A percentile compares a stretch with the other conserved stretches of the same genome.
Evolutionary conservation across 352 stramenopile genomes (phyloP).

Genomic region (Phytophthora constricta): DNA sequence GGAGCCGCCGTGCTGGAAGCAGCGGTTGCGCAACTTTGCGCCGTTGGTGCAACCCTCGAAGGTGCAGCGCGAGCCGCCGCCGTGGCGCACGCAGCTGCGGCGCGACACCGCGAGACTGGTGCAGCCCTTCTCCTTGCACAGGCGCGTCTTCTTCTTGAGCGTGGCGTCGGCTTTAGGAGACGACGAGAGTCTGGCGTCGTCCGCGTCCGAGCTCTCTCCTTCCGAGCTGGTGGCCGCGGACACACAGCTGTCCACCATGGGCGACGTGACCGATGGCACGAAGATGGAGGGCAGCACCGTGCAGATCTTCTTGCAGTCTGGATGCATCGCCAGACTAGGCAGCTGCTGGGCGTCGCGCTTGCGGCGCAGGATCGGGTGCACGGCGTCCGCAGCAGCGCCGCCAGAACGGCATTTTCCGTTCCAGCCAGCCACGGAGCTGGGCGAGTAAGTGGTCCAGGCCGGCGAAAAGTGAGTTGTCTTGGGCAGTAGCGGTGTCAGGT

Average conservation of each 20-base stretch:
- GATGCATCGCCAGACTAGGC: background rate
- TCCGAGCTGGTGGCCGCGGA: constrained; percentile 34
- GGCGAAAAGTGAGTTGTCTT: constrained; percentile 18
- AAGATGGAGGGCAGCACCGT: constrained; percentile 33
- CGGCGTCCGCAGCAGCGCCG: constrained; percentile 17
- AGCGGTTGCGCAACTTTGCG: constrained; percentile 76
- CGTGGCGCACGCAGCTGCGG: constrained; percentile 62
- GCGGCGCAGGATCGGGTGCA: constrained; percentile 8
- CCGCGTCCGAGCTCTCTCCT: constrained; percentile 40
- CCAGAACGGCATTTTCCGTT: constrained; percentile 29
- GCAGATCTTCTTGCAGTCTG: constrained; percentile 22
- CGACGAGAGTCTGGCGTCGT: constrained; percentile 33
- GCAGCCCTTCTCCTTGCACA: constrained; percentile 73
- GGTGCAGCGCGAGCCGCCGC: constrained; percentile 59
- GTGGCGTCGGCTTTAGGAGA: background rate
- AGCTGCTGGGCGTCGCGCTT: constrained; percentile 23
- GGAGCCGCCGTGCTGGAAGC: constrained; percentile 79
- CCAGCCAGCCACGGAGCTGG: constrained; percentile 38
- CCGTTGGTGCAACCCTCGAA: constrained; percentile 70
- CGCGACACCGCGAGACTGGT: constrained; percentile 66
- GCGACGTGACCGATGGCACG: constrained; percentile 17
- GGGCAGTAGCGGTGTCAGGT: constrained; percentile 7
- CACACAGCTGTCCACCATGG: constrained; percentile 11
- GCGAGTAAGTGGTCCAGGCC: constrained; percentile 25
- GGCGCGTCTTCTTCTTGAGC: constrained; percentile 55